These are phyloP conservation scores for Auriculariales sp. DNA, from an alignment of 768 basidiomycete genomes.

Conservation along the genomic window DNA sequence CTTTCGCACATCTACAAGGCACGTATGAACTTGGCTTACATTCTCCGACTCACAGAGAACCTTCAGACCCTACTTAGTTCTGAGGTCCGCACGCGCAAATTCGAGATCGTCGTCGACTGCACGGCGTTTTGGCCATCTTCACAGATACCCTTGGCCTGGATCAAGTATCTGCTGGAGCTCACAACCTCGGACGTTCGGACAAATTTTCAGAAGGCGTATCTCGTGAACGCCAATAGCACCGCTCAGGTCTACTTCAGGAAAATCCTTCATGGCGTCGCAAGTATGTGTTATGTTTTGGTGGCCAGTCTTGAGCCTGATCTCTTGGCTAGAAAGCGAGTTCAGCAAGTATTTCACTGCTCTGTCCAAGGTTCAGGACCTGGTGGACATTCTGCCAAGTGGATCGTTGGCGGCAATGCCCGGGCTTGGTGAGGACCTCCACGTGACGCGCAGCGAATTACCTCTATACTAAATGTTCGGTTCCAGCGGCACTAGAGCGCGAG, in stretches of 20 bases:
- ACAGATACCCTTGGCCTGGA: constrained; percentile 69
- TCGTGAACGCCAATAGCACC: constrained; percentile 59
- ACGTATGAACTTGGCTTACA: constrained; percentile 5
- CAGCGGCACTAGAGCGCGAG: constrained; percentile 54
- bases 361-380: constrained; percentile 46
- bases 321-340: constrained; percentile 31
- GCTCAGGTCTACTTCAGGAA: constrained; percentile 64
- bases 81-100: constrained; percentile 13
- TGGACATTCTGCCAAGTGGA: constrained; percentile 14
- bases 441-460: not conserved
- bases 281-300: constrained; percentile 16
- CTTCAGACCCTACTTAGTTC: constrained; percentile 10
- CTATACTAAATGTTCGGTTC: not conserved
- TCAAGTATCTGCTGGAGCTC: constrained; percentile 64
- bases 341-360: constrained; percentile 42
- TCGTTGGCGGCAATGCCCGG: not conserved
- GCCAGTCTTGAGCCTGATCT: not conserved
- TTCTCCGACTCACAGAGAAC: constrained; percentile 29
- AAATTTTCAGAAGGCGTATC: constrained; percentile 45
- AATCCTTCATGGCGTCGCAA: constrained; percentile 52
- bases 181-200: constrained; percentile 54
- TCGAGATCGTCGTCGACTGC: constrained; percentile 71
- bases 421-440: not conserved
- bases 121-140: constrained; percentile 62
- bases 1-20: constrained; percentile 71